A percentile compares a stretch with the other conserved stretches of the same genome.
phyloP scores from a whole-genome alignment of 2,329 filamentous ascomycete species.

The Xylariaceae sp. region DNA sequence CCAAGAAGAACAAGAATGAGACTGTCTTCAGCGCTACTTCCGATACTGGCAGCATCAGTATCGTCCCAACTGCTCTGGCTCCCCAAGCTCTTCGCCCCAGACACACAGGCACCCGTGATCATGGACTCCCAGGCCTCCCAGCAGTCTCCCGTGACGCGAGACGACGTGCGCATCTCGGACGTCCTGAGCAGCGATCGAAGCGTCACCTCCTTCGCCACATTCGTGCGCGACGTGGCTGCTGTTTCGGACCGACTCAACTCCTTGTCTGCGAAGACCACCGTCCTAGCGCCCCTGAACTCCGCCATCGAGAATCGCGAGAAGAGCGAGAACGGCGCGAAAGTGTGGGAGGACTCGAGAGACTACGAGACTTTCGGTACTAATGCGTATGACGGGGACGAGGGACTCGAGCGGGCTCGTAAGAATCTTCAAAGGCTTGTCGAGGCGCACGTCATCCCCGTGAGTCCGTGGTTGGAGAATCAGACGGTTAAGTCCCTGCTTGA shows the following conservation, averaged over 20 bases:
- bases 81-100: constrained; percentile 22
- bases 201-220: constrained; percentile 79
- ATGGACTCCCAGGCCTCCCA: constrained; percentile 18
- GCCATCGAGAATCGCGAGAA: constrained; percentile 70
- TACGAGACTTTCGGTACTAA: constrained; percentile 62
- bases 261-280: constrained; percentile 65
- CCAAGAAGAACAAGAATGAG: constrained; percentile 21
- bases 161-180: constrained; percentile 70
- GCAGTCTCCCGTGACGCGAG: constrained; percentile 32
- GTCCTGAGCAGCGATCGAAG: constrained; percentile 73
- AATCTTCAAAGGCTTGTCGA: constrained; percentile 82
- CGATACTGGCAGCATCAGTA: constrained; percentile 21
- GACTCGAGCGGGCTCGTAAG: constrained; percentile 67
- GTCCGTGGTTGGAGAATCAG: constrained; percentile 67
- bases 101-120: constrained; percentile 33
- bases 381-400: constrained; percentile 72
- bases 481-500: constrained; percentile 66
- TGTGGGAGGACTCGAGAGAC: constrained; percentile 75
- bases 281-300: constrained; percentile 82
- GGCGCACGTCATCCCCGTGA: constrained; percentile 71
- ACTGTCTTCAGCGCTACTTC: constrained; percentile 13
- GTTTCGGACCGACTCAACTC: constrained; percentile 67
- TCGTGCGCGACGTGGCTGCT: constrained; percentile 70
- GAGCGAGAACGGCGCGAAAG: too few species aligned
- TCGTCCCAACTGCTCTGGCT: constrained; percentile 23